A percentile compares a stretch with the other conserved stretches of the same genome.
Evolutionary conservation across 2,329 filamentous ascomycete genomes (phyloP).

Genomic region (Geosmithia putterillii): DNA sequence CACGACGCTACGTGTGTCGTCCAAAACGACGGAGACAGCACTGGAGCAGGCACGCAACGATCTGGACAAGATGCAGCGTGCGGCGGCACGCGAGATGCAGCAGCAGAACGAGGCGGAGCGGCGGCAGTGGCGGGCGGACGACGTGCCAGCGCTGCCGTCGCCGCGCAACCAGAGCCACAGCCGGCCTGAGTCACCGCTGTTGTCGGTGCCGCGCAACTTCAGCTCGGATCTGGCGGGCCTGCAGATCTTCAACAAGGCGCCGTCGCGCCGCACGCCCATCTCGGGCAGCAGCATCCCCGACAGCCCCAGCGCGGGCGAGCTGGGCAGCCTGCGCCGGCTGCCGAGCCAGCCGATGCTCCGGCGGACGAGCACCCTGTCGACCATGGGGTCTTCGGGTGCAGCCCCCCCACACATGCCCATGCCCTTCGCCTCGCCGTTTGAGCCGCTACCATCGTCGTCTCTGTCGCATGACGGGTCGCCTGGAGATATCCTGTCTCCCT

Average conservation of each 20-base stretch:
- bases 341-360: constrained; percentile 34
- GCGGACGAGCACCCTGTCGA: constrained; percentile 17
- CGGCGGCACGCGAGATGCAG: constrained; percentile 14
- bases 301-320: constrained; percentile 19
- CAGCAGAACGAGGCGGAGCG: constrained; percentile 21
- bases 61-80: constrained; percentile 33
- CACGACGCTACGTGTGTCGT: constrained; percentile 49
- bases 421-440: constrained; percentile 37
- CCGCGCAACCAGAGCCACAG: constrained; percentile 26
- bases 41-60: constrained; percentile 42
- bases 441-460: too few species aligned
- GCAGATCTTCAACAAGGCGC: constrained; percentile 12
- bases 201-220: constrained; percentile 37
- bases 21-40: constrained; percentile 53
- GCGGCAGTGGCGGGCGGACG: constrained; percentile 37
- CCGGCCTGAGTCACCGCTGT: constrained; percentile 40
- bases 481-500: constrained; percentile 18
- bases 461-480: constrained; percentile 16
- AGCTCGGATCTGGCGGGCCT: constrained; percentile 41
- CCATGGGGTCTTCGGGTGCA: constrained; percentile 20
- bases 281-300: constrained; percentile 30
- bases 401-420: constrained; percentile 17
- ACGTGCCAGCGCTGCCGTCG: constrained; percentile 24
- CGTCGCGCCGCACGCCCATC: constrained; percentile 20
- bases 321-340: constrained; percentile 25